Percentiles rank a stretch among this genome's conserved stretches.
Conservation (phyloP, 164 flowering plant species). For the Vitis labrusca region DNA sequence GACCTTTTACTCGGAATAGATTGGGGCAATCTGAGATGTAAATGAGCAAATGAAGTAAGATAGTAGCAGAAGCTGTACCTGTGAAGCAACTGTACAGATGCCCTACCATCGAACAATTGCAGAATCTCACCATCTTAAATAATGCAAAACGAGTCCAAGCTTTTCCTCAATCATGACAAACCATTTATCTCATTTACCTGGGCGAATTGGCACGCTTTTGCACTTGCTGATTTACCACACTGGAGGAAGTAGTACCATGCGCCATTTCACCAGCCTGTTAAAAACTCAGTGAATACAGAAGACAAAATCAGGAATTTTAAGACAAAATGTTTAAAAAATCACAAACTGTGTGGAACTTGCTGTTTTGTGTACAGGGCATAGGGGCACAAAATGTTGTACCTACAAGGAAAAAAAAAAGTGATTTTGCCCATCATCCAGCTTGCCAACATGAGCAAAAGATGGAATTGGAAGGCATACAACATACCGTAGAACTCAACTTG, state of each 20-base stretch:
- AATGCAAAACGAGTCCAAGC: too few relatives aligned
- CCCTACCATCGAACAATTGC: too few relatives aligned
- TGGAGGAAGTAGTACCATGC: conserved; percentile 23
- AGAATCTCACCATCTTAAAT: too few relatives aligned
- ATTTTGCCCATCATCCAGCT: too few relatives aligned
- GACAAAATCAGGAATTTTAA: background rate
- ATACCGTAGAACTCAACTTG: too few relatives aligned
- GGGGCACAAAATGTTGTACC: too few relatives aligned
- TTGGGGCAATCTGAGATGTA: conserved; percentile 29
- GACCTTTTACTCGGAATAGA: conserved; percentile 26
- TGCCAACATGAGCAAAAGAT: too few relatives aligned
- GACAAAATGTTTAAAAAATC: background rate
- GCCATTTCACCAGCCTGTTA: conserved; percentile 46
- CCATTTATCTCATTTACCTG: conserved; percentile 17
- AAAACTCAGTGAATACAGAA: conserved; percentile 2
- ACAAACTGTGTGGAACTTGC: too few relatives aligned
- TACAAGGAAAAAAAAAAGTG: too few relatives aligned
- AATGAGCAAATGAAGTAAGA: background rate
- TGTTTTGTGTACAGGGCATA: background rate
- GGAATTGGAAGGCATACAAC: too few relatives aligned
- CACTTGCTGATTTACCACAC: conserved; percentile 30
- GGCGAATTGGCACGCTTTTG: conserved; percentile 39
- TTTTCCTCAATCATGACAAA: too few relatives aligned
- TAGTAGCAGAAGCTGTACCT: background rate
- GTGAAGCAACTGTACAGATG: too few relatives aligned